Evolutionary conservation across 148 eudicot genomes (phyloP), one percentile per base, ranked within the genome.

Genomic region (Chenopodium suecicum): DNA sequence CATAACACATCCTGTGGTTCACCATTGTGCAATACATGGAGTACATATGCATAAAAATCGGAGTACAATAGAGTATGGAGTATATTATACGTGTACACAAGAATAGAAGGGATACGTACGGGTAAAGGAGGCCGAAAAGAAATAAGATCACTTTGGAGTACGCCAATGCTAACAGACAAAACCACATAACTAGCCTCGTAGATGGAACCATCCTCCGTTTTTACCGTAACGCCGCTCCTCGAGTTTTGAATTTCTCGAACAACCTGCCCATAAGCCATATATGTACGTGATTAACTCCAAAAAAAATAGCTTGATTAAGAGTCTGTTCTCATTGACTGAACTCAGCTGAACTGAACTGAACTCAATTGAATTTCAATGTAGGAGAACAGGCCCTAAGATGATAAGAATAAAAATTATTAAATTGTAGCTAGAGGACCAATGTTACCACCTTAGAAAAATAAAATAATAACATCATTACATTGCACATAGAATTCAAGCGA

Each of bases 91-190:
- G 20, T 22, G 8, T 37, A 70, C 73, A 37, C 60, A 76, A 29
- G 34, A 25, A 77, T 11, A 76, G 60, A 76, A 72, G 22, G 46
- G 68, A 86, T 50, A 84, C 90, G 48, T 88, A 94, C 98, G 48
- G 98, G 98, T 80, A 94, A 88, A 34, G 94, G 86, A 27, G 98
- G 98, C 65, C 73, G 67, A 85, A 94, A 91, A 84, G 94, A 87
- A 80, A 94, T 91, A 29, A 94, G 91, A 84, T 90, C 67, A 85
- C 97, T 94, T 88, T 94, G 95, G 81, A 94, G 98, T 78, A 94
- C 98, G 14, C 98, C 98, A 81, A 94, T 93, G 84, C 97, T 92
- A 81, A 87, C 93, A 0, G 98, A 91, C 90, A 94, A 86, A 81
- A 94, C 87, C 19, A 91, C 84, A 88, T 92, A 92, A 85, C 86